phyloP scores from a whole-genome alignment of 768 basidiomycete genomes.

The Serpula lacrymans region DNA sequence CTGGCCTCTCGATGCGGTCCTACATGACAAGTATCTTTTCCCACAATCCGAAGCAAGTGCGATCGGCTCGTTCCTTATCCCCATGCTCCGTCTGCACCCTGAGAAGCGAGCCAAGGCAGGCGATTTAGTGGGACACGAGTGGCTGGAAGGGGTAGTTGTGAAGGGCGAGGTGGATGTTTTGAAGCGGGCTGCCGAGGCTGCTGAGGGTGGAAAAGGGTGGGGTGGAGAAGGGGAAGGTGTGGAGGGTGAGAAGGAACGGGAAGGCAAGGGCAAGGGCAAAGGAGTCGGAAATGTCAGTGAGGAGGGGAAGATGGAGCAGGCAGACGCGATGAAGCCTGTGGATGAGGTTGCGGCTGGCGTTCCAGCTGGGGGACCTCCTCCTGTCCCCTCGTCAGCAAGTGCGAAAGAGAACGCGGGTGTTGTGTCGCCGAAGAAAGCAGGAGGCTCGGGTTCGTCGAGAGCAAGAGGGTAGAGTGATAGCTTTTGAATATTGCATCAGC shows the following conservation, averaged over 20 bases:
- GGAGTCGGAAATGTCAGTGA: slow-evolving; percentile 14
- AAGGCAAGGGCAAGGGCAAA: too few species aligned
- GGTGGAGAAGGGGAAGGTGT: slow-evolving; percentile 9
- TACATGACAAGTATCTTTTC: slow-evolving; percentile 96
- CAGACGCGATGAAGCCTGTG: slow-evolving; percentile 75
- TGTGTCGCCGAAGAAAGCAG: too few species aligned
- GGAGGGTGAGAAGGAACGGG: slow-evolving; percentile 8
- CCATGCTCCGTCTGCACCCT: slow-evolving; percentile 88
- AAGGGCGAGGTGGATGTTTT: slow-evolving; percentile 90
- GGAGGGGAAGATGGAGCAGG: slow-evolving; percentile 25
- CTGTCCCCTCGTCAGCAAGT: slow-evolving; percentile 18
- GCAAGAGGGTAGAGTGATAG: too few species aligned
- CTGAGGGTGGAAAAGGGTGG: slow-evolving; percentile 5
- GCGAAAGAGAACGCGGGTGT: slow-evolving; percentile 18
- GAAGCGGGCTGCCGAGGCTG: slow-evolving; percentile 53
- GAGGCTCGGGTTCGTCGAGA: too few species aligned
- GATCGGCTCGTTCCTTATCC: slow-evolving; percentile 76
- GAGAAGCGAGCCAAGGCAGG: slow-evolving; percentile 85
- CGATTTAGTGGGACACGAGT: slow-evolving; percentile 83
- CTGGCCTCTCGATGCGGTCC: slow-evolving; percentile 80
- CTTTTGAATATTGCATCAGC: too few species aligned
- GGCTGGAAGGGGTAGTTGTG: slow-evolving; percentile 82
- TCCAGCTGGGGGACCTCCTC: slow-evolving; percentile 17
- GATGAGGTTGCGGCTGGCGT: slow-evolving; percentile 36
- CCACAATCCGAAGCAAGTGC: slow-evolving; percentile 76